These are phyloP conservation scores for Cladophialophora psammophila DNA, from an alignment of 2,329 filamentous ascomycete species.

Conservation along the genomic window DNA sequence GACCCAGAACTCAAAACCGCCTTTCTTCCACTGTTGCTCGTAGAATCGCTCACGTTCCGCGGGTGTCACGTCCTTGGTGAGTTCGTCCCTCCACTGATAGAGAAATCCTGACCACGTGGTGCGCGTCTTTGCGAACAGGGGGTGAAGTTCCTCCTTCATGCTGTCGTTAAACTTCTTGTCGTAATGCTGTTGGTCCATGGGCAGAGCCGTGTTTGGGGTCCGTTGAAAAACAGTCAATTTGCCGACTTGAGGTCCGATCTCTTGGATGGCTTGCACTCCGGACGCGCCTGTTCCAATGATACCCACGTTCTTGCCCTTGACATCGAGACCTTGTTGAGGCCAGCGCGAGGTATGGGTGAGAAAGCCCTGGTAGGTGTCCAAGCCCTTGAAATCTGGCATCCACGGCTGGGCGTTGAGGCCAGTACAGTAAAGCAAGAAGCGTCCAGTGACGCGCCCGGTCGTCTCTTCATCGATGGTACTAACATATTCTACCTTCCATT, in stretches of 20 bases:
- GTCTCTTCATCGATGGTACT: neutral
- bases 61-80: constrained; percentile 52
- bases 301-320: constrained; percentile 66
- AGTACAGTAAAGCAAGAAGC: constrained; percentile 55
- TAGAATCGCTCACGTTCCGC: constrained; percentile 54
- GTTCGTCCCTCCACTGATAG: constrained; percentile 65
- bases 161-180: constrained; percentile 30
- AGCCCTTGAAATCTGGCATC: constrained; percentile 59
- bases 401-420: constrained; percentile 66
- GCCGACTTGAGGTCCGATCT: constrained; percentile 60
- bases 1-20: constrained; percentile 67
- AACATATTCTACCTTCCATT: too few relatives aligned
- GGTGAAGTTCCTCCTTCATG: neutral
- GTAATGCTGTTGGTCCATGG: constrained; percentile 66
- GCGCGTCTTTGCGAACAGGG: constrained; percentile 28
- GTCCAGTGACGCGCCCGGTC: constrained; percentile 45
- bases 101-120: constrained; percentile 54
- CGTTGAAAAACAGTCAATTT: constrained; percentile 64
- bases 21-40: constrained; percentile 58
- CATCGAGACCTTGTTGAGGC: constrained; percentile 61
- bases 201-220: constrained; percentile 69
- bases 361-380: constrained; percentile 66
- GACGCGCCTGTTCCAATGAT: constrained; percentile 71
- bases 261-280: constrained; percentile 70
- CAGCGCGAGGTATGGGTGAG: constrained; percentile 68